Percentiles rank a stretch among this genome's conserved stretches.
These are phyloP conservation scores for Haplosporangium sp. DNA, from an alignment of 371 early-diverging fungal species.

Conservation along the genomic window DNA sequence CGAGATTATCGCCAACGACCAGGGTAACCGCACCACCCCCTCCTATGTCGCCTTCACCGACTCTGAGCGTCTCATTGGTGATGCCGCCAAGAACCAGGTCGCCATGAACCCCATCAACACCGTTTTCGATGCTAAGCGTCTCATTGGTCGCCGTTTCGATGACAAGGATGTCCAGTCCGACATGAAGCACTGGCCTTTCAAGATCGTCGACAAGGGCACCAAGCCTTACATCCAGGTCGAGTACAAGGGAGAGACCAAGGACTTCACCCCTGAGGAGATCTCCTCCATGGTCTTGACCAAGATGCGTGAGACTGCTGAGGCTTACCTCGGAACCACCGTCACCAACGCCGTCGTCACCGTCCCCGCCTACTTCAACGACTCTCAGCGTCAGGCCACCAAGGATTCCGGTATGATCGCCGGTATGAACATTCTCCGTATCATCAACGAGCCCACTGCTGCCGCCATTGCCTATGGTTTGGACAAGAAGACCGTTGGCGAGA, in stretches of 20 bases:
- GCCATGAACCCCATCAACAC: constrained; percentile 91
- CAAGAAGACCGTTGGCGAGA: constrained; percentile 85
- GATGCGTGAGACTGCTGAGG: constrained; percentile 98
- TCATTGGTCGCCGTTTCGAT: constrained; percentile 94
- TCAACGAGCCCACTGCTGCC: constrained; percentile 99
- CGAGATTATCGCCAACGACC: constrained; percentile 98
- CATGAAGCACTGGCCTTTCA: constrained; percentile 95
- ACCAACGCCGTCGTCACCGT: constrained; percentile 96
- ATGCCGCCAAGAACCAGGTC: constrained; percentile 95
- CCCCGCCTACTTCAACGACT: constrained; percentile 97
- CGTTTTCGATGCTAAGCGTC: constrained; percentile 97
- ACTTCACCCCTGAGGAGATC: constrained; percentile 97
- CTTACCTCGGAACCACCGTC: constrained; percentile 93
- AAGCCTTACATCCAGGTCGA: constrained; percentile 90
- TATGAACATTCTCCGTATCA: constrained; percentile 96
- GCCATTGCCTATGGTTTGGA: constrained; percentile 98
- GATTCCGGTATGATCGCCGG: constrained; percentile 97
- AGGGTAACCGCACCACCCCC: constrained; percentile 97
- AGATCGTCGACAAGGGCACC: constrained; percentile 83
- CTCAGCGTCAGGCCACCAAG: constrained; percentile 99
- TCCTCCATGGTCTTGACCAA: constrained; percentile 96
- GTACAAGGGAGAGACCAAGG: constrained; percentile 89
- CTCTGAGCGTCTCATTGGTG: constrained; percentile 93
- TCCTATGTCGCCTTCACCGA: constrained; percentile 96
- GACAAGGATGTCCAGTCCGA: constrained; percentile 93